Evolutionary conservation across 2,329 filamentous ascomycete genomes (phyloP).

Genomic region (Ceratocystis harringtonii): DNA sequence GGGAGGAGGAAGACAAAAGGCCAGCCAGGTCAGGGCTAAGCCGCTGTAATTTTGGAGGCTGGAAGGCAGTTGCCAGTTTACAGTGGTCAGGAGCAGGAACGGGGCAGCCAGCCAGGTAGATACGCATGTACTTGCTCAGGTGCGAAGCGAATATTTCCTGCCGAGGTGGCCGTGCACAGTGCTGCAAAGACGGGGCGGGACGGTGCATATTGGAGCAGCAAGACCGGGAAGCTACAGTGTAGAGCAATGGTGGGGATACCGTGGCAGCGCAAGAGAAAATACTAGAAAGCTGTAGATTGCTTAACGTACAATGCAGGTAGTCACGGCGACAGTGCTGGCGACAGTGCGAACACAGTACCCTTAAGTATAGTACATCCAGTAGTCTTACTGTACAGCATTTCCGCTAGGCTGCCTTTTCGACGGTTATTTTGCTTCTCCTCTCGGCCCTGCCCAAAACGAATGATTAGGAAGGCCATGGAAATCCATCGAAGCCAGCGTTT

Average conservation of each 20-base stretch:
- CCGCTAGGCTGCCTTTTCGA: no score
- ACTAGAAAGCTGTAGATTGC: background rate
- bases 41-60: slow-evolving; percentile 6
- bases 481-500: background rate
- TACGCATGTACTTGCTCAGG: no score
- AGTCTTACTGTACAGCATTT: no score
- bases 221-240: background rate
- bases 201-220: background rate
- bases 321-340: no score
- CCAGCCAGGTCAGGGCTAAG: background rate
- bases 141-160: no score
- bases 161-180: background rate
- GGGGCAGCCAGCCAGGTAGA: background rate
- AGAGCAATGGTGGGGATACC: background rate
- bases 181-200: background rate
- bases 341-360: no score
- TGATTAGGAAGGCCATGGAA: background rate
- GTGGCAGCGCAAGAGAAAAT: background rate
- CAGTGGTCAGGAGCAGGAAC: background rate
- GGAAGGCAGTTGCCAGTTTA: background rate
- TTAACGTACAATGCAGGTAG: background rate
- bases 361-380: no score
- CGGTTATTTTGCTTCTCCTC: no score
- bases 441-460: background rate
- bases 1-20: slow-evolving; percentile 14